Conservation (phyloP, 176 grass and related monocot species). For the bread wheat (Triticum aestivum) region DNA sequence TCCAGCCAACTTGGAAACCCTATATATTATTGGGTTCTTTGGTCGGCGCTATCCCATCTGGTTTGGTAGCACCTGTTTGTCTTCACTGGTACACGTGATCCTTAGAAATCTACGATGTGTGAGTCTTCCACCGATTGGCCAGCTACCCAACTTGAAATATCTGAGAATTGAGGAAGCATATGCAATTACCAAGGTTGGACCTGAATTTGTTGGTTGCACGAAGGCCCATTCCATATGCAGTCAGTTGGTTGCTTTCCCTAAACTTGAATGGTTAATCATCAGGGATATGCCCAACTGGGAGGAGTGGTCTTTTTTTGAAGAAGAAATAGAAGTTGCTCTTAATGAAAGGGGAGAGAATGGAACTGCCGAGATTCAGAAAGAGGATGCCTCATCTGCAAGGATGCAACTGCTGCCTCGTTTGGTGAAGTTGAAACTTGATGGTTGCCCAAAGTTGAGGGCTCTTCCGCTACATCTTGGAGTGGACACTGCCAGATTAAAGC, state of each 20-base stretch:
- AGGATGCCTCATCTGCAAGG: neutral
- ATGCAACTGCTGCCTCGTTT: conserved; percentile 3
- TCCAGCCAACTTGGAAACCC: neutral
- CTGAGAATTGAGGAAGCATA: neutral
- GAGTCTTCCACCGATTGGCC: too few species aligned
- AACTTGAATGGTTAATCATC: conserved; percentile 13
- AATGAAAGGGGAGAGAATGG: neutral
- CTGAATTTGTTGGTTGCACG: neutral
- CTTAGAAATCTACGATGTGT: neutral
- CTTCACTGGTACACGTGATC: neutral
- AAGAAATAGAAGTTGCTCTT: neutral
- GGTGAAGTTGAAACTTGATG: neutral
- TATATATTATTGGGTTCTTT: neutral
- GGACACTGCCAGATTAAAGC: neutral
- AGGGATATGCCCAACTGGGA: conserved; percentile 34
- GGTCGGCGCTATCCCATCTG: neutral
- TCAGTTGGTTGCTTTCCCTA: conserved; percentile 10
- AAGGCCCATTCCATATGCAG: neutral
- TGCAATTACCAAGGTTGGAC: neutral
- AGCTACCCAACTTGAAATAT: neutral
- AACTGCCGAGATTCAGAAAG: neutral
- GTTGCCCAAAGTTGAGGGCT: conserved; percentile 33
- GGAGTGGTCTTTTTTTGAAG: conserved; percentile 31
- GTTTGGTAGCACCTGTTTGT: neutral
- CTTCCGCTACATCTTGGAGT: conserved; percentile 11